A percentile compares a stretch with the other conserved stretches of the same genome.
phyloP scores from a whole-genome alignment of 805 yeast genomes.

The Yarrowia sp. region DNA sequence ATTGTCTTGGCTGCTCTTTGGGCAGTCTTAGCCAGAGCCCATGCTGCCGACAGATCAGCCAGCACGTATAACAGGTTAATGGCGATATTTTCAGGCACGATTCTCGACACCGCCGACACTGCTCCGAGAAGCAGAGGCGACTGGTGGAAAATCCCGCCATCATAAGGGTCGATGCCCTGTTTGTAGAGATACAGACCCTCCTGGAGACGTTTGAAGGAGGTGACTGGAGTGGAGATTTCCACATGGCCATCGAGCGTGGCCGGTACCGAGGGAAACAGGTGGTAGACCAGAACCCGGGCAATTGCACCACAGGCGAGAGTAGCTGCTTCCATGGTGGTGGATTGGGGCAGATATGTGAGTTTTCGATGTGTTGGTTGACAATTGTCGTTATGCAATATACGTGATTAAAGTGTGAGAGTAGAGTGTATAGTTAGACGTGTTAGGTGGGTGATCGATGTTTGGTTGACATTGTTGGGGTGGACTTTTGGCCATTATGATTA shows the following conservation, averaged over 20 bases:
- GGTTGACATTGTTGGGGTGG: not conserved
- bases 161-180: conserved; percentile 69
- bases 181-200: conserved; percentile 72
- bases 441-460: not conserved
- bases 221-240: conserved; percentile 74
- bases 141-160: conserved; percentile 87
- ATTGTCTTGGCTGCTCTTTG: conserved; percentile 37
- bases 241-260: conserved; percentile 58
- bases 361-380: not conserved
- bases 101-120: conserved; percentile 53
- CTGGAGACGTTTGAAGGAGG: conserved; percentile 65
- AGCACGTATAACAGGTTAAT: conserved; percentile 59
- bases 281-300: conserved; percentile 44
- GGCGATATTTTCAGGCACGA: conserved; percentile 40
- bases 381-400: not conserved
- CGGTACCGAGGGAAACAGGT: conserved; percentile 45
- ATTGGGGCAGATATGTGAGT: not conserved
- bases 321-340: conserved; percentile 11
- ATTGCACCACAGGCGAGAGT: conserved; percentile 42
- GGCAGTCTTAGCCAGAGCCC: conserved; percentile 60
- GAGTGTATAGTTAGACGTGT: not conserved
- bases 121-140: conserved; percentile 73
- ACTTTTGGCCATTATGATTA: not conserved
- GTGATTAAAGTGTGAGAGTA: conserved; percentile 4
- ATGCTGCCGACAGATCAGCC: conserved; percentile 66